Conservation (phyloP, 2,329 filamentous ascomycete genomes). For the Colletotrichum falcatum region DNA sequence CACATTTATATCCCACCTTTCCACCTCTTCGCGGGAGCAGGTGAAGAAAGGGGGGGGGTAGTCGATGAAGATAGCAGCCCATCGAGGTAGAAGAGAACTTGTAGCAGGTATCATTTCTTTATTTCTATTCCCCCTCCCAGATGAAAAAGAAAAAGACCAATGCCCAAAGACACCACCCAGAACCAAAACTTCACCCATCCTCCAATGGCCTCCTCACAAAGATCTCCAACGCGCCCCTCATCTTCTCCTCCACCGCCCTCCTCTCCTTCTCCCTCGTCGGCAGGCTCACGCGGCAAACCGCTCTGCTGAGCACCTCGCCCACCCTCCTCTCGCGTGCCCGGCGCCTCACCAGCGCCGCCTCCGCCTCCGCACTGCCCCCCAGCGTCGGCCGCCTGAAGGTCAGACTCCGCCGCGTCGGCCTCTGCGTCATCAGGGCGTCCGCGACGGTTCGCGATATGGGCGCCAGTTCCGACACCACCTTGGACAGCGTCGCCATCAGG, state of each 20-base stretch:
- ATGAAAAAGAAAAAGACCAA: neutral
- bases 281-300: conserved; percentile 67
- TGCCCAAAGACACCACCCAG: no score
- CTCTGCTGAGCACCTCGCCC: conserved; percentile 72
- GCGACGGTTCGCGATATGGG: conserved; percentile 54
- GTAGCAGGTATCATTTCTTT: conserved; percentile 7
- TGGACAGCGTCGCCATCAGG: conserved; percentile 79
- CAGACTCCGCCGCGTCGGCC: conserved; percentile 55
- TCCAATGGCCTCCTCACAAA: conserved; percentile 60
- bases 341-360: conserved; percentile 59
- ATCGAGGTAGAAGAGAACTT: neutral
- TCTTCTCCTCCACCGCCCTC: conserved; percentile 71
- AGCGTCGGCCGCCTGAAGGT: conserved; percentile 56
- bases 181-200: conserved; percentile 18
- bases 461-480: conserved; percentile 62
- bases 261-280: conserved; percentile 64
- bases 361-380: conserved; percentile 44
- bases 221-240: conserved; percentile 75
- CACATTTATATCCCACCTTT: no score
- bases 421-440: conserved; percentile 48
- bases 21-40: no score
- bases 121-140: conserved; percentile 1
- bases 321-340: conserved; percentile 70
- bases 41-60: no score
- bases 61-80: neutral